phyloP scores from a whole-genome alignment of 495 filamentous ascomycete genomes.

The Baudoinia panamericana region DNA sequence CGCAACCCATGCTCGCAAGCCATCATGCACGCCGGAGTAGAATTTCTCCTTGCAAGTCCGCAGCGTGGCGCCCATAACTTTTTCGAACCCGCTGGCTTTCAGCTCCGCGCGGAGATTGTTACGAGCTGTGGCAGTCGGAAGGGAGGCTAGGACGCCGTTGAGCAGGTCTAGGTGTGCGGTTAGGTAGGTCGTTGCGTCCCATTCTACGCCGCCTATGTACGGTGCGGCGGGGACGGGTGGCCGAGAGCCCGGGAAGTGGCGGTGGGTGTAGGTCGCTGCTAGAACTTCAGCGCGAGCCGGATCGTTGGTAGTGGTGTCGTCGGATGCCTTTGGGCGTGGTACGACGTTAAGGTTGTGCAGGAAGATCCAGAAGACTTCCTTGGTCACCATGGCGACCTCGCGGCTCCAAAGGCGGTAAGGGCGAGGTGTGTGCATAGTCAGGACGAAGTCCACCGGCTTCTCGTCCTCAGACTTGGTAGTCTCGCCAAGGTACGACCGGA shows the following conservation, averaged over 20 bases:
- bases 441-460: constrained; percentile 70
- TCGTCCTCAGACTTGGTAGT: constrained; percentile 61
- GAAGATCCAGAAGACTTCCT: constrained; percentile 99
- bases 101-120: constrained; percentile 67
- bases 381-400: constrained; percentile 81
- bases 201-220: constrained; percentile 95
- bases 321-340: constrained; percentile 33
- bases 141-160: constrained; percentile 78
- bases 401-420: constrained; percentile 91
- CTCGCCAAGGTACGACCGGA: constrained; percentile 70
- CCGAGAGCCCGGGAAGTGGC: constrained; percentile 75
- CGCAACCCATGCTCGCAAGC: constrained; percentile 75
- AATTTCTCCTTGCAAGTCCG: constrained; percentile 96
- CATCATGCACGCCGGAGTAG: constrained; percentile 80
- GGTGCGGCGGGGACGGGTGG: constrained; percentile 89
- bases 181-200: constrained; percentile 96
- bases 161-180: constrained; percentile 83
- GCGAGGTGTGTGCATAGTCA: constrained; percentile 71
- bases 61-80: constrained; percentile 67
- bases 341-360: constrained; percentile 85
- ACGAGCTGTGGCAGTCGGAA: constrained; percentile 57
- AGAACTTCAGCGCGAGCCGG: constrained; percentile 18
- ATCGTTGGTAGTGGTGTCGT: not conserved
- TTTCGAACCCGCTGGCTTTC: constrained; percentile 80
- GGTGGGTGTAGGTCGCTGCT: constrained; percentile 42